phyloP scores from a whole-genome alignment of 2,329 filamentous ascomycete species.

The Penicillium aurantiogriseum region DNA sequence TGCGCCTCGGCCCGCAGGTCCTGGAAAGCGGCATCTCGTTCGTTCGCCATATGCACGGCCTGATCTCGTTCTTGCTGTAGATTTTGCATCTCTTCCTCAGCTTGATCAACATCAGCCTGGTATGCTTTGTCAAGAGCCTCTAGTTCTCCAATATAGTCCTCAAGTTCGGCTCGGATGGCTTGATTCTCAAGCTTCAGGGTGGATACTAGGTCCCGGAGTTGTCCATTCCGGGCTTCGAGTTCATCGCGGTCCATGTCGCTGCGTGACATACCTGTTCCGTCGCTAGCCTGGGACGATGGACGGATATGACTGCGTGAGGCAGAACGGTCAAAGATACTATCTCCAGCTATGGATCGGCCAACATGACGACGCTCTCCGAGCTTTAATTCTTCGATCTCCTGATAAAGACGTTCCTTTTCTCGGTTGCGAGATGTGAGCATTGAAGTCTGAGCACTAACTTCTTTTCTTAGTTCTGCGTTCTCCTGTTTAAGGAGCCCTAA shows the following conservation, averaged over 20 bases:
- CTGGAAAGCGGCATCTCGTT: slow-evolving; percentile 54
- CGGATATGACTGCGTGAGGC: slow-evolving; percentile 78
- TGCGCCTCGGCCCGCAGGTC: slow-evolving; percentile 58
- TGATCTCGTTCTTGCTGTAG: slow-evolving; percentile 85
- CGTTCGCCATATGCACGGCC: slow-evolving; percentile 69
- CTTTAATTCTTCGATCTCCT: slow-evolving; percentile 96
- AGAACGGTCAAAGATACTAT: slow-evolving; percentile 92
- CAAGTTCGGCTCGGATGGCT: slow-evolving; percentile 77
- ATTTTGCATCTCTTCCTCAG: slow-evolving; percentile 74
- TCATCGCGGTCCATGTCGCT: slow-evolving; percentile 81
- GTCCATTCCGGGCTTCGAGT: slow-evolving; percentile 77
- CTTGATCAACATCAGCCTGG: slow-evolving; percentile 76
- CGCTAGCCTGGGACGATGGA: slow-evolving; percentile 72
- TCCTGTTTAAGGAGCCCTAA: slow-evolving; percentile 82
- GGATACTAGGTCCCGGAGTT: slow-evolving; percentile 82
- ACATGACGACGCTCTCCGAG: slow-evolving; percentile 72
- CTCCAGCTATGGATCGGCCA: slow-evolving; percentile 63
- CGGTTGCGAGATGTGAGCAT: slow-evolving; percentile 96
- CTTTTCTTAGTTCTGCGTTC: slow-evolving; percentile 85
- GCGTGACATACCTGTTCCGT: slow-evolving; percentile 57
- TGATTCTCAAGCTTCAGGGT: slow-evolving; percentile 86
- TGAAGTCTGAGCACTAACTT: slow-evolving; percentile 92
- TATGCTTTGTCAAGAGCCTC: slow-evolving; percentile 70
- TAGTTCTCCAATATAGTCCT: slow-evolving; percentile 75
- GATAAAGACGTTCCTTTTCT: slow-evolving; percentile 90